These are phyloP conservation scores for Penicillium sp. DNA, from an alignment of 2,329 filamentous ascomycete species.

Conservation along the genomic window DNA sequence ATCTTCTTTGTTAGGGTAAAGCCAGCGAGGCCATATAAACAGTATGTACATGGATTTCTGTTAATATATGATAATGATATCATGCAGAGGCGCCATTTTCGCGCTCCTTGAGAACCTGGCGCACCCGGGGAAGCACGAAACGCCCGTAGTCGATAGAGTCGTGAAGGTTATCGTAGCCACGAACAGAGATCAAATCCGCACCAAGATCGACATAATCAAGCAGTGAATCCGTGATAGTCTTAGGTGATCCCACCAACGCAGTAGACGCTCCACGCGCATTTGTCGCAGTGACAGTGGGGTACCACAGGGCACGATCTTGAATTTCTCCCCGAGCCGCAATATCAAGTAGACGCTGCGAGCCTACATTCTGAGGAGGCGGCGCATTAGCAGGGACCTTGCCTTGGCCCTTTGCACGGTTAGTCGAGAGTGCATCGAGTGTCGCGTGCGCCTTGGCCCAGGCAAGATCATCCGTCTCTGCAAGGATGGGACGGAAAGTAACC, in stretches of 20 bases:
- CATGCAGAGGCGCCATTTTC: not conserved
- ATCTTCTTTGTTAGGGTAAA: not conserved
- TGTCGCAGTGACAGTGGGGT: conserved; percentile 63
- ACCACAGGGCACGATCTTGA: conserved; percentile 65
- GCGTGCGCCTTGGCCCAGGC: conserved; percentile 63
- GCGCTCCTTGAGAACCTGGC: conserved; percentile 26
- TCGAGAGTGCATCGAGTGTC: conserved; percentile 56
- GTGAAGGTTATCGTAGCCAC: conserved; percentile 63
- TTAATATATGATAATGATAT: not conserved
- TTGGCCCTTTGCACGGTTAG: conserved; percentile 42
- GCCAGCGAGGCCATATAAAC: not conserved
- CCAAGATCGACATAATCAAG: conserved; percentile 61
- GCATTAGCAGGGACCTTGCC: conserved; percentile 35
- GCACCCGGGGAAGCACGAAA: conserved; percentile 56
- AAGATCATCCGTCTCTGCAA: conserved; percentile 63
- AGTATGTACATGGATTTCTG: not conserved
- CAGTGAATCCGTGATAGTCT: conserved; percentile 57
- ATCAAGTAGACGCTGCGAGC: conserved; percentile 60
- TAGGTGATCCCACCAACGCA: conserved; percentile 57
- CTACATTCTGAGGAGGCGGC: conserved; percentile 58
- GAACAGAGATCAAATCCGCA: conserved; percentile 60
- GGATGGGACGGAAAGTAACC: conserved; percentile 65
- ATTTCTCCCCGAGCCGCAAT: conserved; percentile 57
- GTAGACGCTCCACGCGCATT: conserved; percentile 62
- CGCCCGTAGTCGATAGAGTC: conserved; percentile 63